Conservation (phyloP, 1,139 yeast genomes). For the Taiozyma sp. region DNA sequence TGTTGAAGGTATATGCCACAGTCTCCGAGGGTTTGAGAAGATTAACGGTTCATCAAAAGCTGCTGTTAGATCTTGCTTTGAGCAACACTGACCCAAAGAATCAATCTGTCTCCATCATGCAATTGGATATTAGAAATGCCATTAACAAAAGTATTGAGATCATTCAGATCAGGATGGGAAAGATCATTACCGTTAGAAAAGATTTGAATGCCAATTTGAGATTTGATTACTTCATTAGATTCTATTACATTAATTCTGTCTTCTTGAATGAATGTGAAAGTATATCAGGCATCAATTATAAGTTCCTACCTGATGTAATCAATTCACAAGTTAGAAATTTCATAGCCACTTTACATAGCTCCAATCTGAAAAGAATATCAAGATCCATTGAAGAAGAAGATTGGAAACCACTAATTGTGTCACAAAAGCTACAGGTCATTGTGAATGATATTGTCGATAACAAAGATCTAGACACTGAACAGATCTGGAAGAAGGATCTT, state of each 20-base stretch:
- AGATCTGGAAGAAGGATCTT: constrained; percentile 15
- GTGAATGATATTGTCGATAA: constrained; percentile 53
- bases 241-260: constrained; percentile 61
- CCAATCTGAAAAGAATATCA: constrained; percentile 38
- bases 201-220: constrained; percentile 60
- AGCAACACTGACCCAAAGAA: constrained; percentile 37
- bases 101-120: constrained; percentile 38
- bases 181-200: constrained; percentile 71
- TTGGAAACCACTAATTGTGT: constrained; percentile 70
- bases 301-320: constrained; percentile 59
- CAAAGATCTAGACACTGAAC: constrained; percentile 40
- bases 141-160: constrained; percentile 60
- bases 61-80: constrained; percentile 68
- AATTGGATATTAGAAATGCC: constrained; percentile 55
- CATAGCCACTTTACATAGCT: constrained; percentile 50
- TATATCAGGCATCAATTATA: constrained; percentile 65
- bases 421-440: constrained; percentile 41
- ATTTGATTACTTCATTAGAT: constrained; percentile 50
- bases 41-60: constrained; percentile 71
- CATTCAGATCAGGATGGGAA: constrained; percentile 73
- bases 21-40: constrained; percentile 71
- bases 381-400: constrained; percentile 56
- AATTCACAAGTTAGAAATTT: constrained; percentile 63
- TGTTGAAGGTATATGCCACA: constrained; percentile 53
- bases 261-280: constrained; percentile 83